These are phyloP conservation scores for Dionaea muscipula DNA, from an alignment of 179 eudicot genomes.

Conservation along the genomic window DNA sequence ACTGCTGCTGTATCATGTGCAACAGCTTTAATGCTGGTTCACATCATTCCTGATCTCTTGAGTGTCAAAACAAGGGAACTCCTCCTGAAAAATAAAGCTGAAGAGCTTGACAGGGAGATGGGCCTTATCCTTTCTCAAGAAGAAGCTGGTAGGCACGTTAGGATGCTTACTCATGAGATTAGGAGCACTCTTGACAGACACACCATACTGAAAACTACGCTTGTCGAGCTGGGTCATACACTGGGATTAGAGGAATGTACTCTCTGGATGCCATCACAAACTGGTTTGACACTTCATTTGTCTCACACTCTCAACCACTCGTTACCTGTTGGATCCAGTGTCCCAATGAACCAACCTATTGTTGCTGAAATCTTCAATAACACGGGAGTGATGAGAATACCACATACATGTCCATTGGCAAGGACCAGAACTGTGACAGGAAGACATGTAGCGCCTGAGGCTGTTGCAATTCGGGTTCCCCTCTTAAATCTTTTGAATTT, in stretches of 20 bases:
- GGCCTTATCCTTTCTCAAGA: conserved; percentile 37
- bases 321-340: conserved; percentile 28
- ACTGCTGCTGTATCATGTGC: conserved; percentile 43
- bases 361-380: conserved; percentile 27
- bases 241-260: conserved; percentile 40
- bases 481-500: conserved; percentile 38
- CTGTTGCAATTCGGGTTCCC: conserved; percentile 44
- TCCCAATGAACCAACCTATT: conserved; percentile 21
- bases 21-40: conserved; percentile 40
- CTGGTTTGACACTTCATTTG: conserved; percentile 21
- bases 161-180: conserved; percentile 50
- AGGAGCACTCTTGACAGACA: conserved; percentile 44
- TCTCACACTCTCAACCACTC: conserved; percentile 29
- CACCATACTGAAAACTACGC: conserved; percentile 36
- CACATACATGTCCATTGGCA: conserved; percentile 27
- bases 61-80: conserved; percentile 37
- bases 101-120: conserved; percentile 40
- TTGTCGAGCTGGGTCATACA: conserved; percentile 40
- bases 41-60: conserved; percentile 39
- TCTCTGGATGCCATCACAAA: conserved; percentile 40
- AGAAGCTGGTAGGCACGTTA: conserved; percentile 46
- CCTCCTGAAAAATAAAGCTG: conserved; percentile 31
- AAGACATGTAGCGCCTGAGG: conserved; percentile 28
- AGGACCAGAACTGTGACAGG: conserved; percentile 22
- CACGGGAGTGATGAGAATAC: conserved; percentile 25